Conservation (phyloP, 441 rosid species). For the Aleurites moluccanus region DNA sequence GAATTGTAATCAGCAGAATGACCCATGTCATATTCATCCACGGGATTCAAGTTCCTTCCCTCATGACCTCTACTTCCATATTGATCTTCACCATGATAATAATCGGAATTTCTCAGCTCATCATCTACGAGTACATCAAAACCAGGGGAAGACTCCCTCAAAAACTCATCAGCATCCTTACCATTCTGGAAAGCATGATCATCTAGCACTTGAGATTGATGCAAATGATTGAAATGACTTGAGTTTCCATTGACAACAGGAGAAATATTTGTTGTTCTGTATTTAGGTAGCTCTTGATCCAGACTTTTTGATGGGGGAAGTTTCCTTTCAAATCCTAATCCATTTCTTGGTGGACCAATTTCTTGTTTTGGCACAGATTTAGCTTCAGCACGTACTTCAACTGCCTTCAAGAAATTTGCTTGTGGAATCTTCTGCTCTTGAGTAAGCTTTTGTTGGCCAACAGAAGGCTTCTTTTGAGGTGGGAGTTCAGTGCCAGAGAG, state of each 20-base stretch:
- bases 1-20: conserved; percentile 48
- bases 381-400: conserved; percentile 33
- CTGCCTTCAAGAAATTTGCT: conserved; percentile 32
- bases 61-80: conserved; percentile 62
- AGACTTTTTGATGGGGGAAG: conserved; percentile 31
- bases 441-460: conserved; percentile 38
- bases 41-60: conserved; percentile 50
- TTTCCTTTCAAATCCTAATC: conserved; percentile 36
- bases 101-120: conserved; percentile 65
- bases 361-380: conserved; percentile 37
- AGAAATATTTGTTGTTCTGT: conserved; percentile 35
- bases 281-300: conserved; percentile 46
- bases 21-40: conserved; percentile 55
- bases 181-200: conserved; percentile 52
- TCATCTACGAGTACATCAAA: conserved; percentile 95
- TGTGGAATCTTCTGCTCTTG: conserved; percentile 40
- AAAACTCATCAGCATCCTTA: conserved; percentile 65
- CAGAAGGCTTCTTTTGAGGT: conserved; percentile 39
- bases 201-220: conserved; percentile 48
- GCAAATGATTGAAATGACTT: conserved; percentile 42
- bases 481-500: conserved; percentile 39
- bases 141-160: conserved; percentile 94
- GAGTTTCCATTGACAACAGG: conserved; percentile 41
- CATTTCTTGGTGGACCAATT: conserved; percentile 36
- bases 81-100: conserved; percentile 68